Percentiles rank a stretch among this genome's conserved stretches.
These are phyloP conservation scores for Westerdykella ornata DNA, from an alignment of 2,329 filamentous ascomycete species.

Conservation along the genomic window DNA sequence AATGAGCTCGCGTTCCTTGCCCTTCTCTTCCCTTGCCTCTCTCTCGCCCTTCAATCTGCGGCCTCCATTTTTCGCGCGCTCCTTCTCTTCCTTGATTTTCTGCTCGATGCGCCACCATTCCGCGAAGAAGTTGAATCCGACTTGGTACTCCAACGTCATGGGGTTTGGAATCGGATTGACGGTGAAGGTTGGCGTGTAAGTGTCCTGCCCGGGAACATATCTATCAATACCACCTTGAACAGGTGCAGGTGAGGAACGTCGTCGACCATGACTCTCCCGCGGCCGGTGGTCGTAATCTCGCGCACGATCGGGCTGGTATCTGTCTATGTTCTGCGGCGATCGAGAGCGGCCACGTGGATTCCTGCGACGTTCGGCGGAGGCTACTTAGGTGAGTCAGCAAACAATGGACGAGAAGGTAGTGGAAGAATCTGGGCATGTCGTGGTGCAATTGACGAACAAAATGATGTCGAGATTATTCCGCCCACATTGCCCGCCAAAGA, in stretches of 20 bases:
- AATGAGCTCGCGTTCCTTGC: constrained; percentile 72
- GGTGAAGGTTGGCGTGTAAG: constrained; percentile 45
- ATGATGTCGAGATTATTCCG: constrained; percentile 2
- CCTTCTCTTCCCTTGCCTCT: constrained; percentile 65
- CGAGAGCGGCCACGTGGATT: constrained; percentile 53
- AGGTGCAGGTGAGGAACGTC: constrained; percentile 54
- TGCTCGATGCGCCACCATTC: constrained; percentile 84
- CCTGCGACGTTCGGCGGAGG: constrained; percentile 31
- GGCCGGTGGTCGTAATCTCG: constrained; percentile 61
- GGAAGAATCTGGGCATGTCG: constrained; percentile 1
- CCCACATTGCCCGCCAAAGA: background rate
- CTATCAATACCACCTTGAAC: constrained; percentile 68
- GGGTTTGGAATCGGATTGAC: constrained; percentile 67
- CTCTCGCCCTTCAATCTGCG: constrained; percentile 59
- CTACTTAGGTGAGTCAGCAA: constrained; percentile 4
- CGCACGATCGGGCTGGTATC: constrained; percentile 66
- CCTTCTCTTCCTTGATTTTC: constrained; percentile 74
- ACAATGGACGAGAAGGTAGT: background rate
- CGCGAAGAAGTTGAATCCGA: constrained; percentile 78
- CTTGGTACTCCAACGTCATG: constrained; percentile 66
- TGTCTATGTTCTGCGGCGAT: constrained; percentile 64
- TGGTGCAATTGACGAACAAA: background rate
- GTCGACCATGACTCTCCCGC: constrained; percentile 55
- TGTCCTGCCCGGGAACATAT: constrained; percentile 71
- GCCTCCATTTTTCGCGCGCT: constrained; percentile 62